Conservation (phyloP, 176 grass and related monocot species). For the Pontederia crassipes region DNA sequence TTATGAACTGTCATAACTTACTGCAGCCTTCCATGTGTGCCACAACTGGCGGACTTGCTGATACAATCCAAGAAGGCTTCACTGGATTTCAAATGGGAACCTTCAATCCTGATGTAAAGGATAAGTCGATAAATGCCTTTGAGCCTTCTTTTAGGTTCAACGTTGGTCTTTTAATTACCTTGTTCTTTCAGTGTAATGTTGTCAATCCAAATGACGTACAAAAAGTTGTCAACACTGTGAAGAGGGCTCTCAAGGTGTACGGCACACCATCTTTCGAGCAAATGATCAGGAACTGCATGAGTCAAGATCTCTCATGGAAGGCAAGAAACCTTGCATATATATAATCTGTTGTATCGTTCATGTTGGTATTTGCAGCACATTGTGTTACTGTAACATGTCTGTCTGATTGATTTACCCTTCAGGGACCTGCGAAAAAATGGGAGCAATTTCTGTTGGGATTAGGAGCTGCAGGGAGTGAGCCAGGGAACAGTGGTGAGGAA, state of each 20-base stretch:
- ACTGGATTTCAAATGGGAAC: conserved; percentile 89
- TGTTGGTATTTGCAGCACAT: background rate
- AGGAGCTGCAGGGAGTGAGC: conserved; percentile 37
- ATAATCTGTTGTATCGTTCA: background rate
- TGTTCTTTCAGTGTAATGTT: conserved; percentile 35
- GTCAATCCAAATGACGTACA: conserved; percentile 33
- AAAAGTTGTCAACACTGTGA: conserved; percentile 37
- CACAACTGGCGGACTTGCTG: conserved; percentile 78
- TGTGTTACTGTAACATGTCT: background rate
- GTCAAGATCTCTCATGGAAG: conserved; percentile 67
- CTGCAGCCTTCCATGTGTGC: conserved; percentile 51
- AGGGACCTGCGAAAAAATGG: conserved; percentile 68
- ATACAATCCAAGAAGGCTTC: conserved; percentile 76
- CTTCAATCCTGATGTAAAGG: conserved; percentile 50
- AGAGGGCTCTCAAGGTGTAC: conserved; percentile 34
- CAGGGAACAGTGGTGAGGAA: conserved; percentile 47
- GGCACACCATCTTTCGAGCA: conserved; percentile 28
- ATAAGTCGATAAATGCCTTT: conserved; percentile 1
- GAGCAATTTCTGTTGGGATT: conserved; percentile 49
- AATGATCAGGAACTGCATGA: conserved; percentile 66
- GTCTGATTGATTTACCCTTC: background rate
- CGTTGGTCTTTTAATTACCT: background rate
- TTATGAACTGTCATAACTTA: background rate
- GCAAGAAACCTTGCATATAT: conserved; percentile 7
- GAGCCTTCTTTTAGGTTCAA: background rate